Evolutionary conservation across 345 rosid species (phyloP).

Genomic region (Alliaria petiolata): DNA sequence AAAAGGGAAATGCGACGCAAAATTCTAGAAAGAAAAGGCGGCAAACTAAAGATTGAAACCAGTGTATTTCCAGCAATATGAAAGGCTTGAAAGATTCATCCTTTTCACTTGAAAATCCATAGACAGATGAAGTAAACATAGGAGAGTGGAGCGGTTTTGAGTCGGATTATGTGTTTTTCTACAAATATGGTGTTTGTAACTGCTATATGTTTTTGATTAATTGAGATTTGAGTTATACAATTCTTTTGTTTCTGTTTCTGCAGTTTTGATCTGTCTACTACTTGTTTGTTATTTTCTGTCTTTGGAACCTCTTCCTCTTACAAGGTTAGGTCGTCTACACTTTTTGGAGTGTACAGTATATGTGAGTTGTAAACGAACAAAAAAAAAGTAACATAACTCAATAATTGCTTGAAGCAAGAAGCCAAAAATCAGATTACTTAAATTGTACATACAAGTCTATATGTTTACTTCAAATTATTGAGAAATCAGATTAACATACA

Average conservation of each 20-base stretch:
- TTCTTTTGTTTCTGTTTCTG: background rate
- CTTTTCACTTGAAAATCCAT: too few relatives aligned
- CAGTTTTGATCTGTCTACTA: background rate
- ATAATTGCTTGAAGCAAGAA: slow-evolving; percentile 6
- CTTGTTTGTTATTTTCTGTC: background rate
- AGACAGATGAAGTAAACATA: background rate
- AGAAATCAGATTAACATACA: too few relatives aligned
- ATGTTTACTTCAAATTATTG: too few relatives aligned
- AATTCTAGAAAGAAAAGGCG: slow-evolving; percentile 26
- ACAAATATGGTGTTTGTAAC: background rate
- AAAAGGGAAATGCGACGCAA: background rate
- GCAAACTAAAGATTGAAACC: slow-evolving; percentile 23
- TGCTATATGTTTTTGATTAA: background rate
- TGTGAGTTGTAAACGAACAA: too few relatives aligned
- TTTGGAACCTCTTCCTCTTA: background rate
- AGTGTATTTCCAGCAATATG: too few relatives aligned
- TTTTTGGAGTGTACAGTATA: too few relatives aligned
- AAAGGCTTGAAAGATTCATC: background rate
- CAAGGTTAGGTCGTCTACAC: background rate
- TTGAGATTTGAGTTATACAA: background rate
- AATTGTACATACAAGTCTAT: background rate
- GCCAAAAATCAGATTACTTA: background rate
- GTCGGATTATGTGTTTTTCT: background rate
- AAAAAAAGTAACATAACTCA: too few relatives aligned
- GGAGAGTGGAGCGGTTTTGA: background rate